Base-by-base conservation (phyloP, 768 basidiomycete genomes). In the Atractiella rhizophila region DNA sequence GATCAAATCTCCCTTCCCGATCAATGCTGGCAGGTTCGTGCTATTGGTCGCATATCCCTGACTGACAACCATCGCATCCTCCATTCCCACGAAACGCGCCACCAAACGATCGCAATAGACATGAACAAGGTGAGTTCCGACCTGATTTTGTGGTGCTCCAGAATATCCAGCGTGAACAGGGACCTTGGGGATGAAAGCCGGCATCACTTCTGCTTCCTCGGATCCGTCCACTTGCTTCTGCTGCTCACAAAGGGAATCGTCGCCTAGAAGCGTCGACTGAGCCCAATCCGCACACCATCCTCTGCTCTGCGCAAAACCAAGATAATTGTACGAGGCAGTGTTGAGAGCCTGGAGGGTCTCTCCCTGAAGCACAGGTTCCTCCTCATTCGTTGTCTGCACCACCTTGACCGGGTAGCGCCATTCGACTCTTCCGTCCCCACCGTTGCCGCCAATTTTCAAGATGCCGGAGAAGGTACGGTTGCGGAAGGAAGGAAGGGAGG, bases 41-140 rank as follows among this genome's bases (percentile, higher is more conserved):
- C 80, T 82, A 57, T 88, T 86, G 35, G 83, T 88, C 20, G 83
- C 82, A 47, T 83, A 86, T n/a, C 83, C 83, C 83, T 88, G 88
- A 0, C 82, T 85, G 48, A 74, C 70, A 50, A 96, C 74, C 37
- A 91, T 64, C 18, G 85, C 67, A 47, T 86, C 81, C 56, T 98
- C 88, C 62, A 67, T 70, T 31, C 86, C 88, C 4, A 88, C 59
- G 56, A 96, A 98, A 36, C 71, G 67, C 9, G 85, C 79, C 1
- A 96, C 79, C 20, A 96, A 70, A 13, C 73, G 70, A 61, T 98
- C 91, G 2, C 71, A 68, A 37, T 70, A 65, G 20, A 65, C 52
- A 56, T 96, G 88, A 18, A 96, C 60, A 54, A 94, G 86, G 21
- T 68, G 70, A 3, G 77, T 71, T n/a, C 83, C 86, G 16, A 72